Evolutionary conservation across 306 rosid species (phyloP), one percentile per base, ranked within the genome.

Genomic region (Cicer judaicum): DNA sequence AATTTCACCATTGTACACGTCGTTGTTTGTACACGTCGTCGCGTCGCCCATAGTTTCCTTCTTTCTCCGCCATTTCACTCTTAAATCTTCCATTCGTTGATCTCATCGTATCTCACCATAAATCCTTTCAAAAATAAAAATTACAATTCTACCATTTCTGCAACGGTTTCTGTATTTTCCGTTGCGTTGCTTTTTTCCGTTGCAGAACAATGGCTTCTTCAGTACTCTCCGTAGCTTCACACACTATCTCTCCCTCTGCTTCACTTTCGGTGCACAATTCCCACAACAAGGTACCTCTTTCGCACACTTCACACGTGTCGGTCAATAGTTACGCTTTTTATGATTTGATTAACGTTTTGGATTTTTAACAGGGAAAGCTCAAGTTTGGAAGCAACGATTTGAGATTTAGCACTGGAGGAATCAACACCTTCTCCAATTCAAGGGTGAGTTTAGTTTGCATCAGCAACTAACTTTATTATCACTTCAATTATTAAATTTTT

Each of bases 201-300:
- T 10, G 5, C 72, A 49, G 39, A 46, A 15, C 41, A 40, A 64
- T 64, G 78, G 86, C 96, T 56, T 88, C 98, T 13, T 73, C 93
- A 5, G 7, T 89, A 72, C 86, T 91, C 36, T 83, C 94, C 2
- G 10, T 84, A 14, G 87, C 88, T 78, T 87, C 87, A 6, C 59
- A 56, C 63, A 61, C 81, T 39, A 19, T 60, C 10, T 54, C 83
- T 44, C 79, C 87, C 12, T 83, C 88, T 21, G 80, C 89, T 64
- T 88, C 97, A 16, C 77, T 86, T 0, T 83, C 90, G 0, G 16
- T 42, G 10, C 84, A 54, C 39, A 78, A 84, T 4, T 74, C 74
- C 47, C 87, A 55, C 75, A 88, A 41, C 73, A 89, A 85, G 92
- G 97, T 93, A 13, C 24, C 18, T 56, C 0, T 8, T 48, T 65